Percentiles rank a stretch among this genome's conserved stretches.
Conservation (phyloP, 306 rosid genomes). For the Pterocarpus santalinus region DNA sequence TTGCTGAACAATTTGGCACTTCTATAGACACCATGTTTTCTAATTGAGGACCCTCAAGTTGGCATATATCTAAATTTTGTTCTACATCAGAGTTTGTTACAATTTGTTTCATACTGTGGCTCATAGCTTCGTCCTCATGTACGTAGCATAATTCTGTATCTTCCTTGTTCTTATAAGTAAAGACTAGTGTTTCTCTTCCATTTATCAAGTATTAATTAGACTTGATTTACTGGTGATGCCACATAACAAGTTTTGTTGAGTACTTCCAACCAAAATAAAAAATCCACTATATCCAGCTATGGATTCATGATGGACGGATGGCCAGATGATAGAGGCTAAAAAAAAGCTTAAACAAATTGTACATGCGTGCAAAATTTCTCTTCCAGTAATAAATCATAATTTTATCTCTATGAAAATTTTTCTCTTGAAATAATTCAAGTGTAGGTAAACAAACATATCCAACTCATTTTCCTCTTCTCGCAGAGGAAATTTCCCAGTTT, state of each 20-base stretch:
- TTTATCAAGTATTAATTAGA: background rate
- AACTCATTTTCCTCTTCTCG: background rate
- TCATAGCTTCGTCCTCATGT: too few species aligned
- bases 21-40: background rate
- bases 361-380: background rate
- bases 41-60: background rate
- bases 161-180: background rate
- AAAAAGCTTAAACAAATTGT: background rate
- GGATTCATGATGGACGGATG: background rate
- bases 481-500: slow-evolving; percentile 1
- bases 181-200: background rate
- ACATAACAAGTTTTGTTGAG: background rate
- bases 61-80: background rate
- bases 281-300: too few species aligned
- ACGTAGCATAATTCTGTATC: background rate
- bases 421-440: background rate
- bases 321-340: background rate
- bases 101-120: background rate
- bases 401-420: background rate
- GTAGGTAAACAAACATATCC: background rate
- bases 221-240: background rate
- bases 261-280: background rate
- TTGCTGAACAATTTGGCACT: background rate
- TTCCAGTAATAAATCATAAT: background rate
- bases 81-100: background rate